Evolutionary conservation across 495 filamentous ascomycete species (phyloP).

Genomic region (Neurospora terricola): DNA sequence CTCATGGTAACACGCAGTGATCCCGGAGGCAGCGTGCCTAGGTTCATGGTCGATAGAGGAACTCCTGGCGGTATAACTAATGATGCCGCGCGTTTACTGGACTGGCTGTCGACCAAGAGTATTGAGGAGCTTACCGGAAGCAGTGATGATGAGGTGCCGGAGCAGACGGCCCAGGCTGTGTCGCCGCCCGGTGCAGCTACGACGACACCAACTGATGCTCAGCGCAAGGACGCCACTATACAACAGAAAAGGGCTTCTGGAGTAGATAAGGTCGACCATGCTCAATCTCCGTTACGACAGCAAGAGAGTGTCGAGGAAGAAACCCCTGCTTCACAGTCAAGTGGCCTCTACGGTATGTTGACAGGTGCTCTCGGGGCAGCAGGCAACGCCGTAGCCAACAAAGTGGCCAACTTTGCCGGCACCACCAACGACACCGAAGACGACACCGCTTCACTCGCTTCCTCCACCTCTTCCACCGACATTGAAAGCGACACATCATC

Average conservation of each 20-base stretch:
- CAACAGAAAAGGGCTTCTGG: constrained; percentile 7
- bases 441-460: not conserved
- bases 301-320: constrained; percentile 4
- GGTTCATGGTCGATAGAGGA: constrained; percentile 89
- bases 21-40: constrained; percentile 82
- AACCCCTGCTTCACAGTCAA: constrained; percentile 36
- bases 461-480: not conserved
- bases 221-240: not conserved
- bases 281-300: not conserved
- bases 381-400: constrained; percentile 30
- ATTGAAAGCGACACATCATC: constrained; percentile 25
- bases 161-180: constrained; percentile 4
- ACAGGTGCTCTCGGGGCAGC: constrained; percentile 33
- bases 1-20: constrained; percentile 94
- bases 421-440: constrained; percentile 19
- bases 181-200: not conserved
- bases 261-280: constrained; percentile 19
- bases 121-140: constrained; percentile 16
- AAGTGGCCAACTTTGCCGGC: constrained; percentile 22
- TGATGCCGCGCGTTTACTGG: constrained; percentile 76
- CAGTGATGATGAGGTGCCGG: constrained; percentile 3
- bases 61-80: constrained; percentile 74
- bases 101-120: constrained; percentile 63
- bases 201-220: not conserved
- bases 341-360: constrained; percentile 42